Conservation (phyloP, 371 early-diverging fungal species). For the Encephalitozoon hellem region DNA sequence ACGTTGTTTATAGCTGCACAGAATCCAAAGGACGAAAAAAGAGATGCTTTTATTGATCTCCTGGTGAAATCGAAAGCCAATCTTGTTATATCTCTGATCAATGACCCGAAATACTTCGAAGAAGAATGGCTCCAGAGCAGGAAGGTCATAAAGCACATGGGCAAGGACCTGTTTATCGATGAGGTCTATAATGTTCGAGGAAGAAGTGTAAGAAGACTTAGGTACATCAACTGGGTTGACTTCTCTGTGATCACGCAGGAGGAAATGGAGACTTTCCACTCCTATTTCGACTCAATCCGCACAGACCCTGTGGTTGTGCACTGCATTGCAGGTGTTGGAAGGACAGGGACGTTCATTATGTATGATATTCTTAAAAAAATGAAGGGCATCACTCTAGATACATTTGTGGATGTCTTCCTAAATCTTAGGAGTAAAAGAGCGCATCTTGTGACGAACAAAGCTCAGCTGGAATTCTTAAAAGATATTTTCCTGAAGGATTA, state of each 20-base stretch:
- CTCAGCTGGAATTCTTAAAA: constrained; percentile 43
- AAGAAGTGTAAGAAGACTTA: constrained; percentile 21
- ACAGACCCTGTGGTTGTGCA: constrained; percentile 69
- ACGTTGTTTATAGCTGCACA: constrained; percentile 34
- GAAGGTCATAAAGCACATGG: neutral
- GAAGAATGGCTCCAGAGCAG: neutral
- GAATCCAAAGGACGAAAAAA: constrained; percentile 21
- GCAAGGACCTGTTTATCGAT: constrained; percentile 19
- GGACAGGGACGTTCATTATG: constrained; percentile 80
- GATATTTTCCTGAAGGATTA: neutral
- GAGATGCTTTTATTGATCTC: constrained; percentile 13
- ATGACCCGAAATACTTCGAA: constrained; percentile 18
- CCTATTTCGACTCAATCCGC: neutral
- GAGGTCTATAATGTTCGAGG: constrained; percentile 15
- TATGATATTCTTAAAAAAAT: constrained; percentile 64
- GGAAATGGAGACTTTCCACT: constrained; percentile 26
- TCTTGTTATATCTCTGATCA: constrained; percentile 28
- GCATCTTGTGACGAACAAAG: constrained; percentile 40
- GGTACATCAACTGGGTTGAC: constrained; percentile 40
- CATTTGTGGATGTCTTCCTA: constrained; percentile 54
- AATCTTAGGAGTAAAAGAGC: constrained; percentile 45
- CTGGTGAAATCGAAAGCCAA: constrained; percentile 24
- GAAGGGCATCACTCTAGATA: neutral
- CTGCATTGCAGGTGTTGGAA: constrained; percentile 89
- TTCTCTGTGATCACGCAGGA: neutral